Evolutionary conservation across 192 early-diverging fungal genomes (phyloP), one percentile per base, ranked within the genome.

Genomic region (Coemansia sp.): DNA sequence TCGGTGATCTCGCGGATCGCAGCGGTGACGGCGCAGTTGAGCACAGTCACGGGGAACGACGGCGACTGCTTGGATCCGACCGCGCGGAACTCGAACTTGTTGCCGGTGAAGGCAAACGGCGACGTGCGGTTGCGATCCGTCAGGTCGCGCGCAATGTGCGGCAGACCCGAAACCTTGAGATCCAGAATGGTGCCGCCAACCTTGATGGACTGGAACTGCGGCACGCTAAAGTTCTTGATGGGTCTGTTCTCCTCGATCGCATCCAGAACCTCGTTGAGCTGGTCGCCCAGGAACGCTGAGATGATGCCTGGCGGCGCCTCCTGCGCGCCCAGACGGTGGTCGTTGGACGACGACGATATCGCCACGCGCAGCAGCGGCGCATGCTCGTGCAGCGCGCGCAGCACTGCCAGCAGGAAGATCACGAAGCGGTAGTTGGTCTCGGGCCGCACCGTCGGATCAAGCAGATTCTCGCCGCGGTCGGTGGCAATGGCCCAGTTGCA

Each of bases 51-150:
- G 15, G 97, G 95, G 91, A 97, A 98, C 43, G 97, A 94, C 37
- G 94, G 93, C 19, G 94, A 96, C 85, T 97, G 95, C 87, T 96
- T 96, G 69, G 97, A 96, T 48, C 97, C 97, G 37, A 98, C 95
- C 48, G 97, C 95, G 83, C 95, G 93, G 95, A 97, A 99, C 88
- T 99, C 97, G 70, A 99, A 99, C 89, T 99, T 99, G 92, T 99
- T 99, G 47, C 97, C 97, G 65, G 97, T 99, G 81, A 99, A 99
- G 61, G 97, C 97, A 65, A 99, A 98, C 44, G 97, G 96, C 60
- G 95, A 98, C 39, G 97, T 99, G 75, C 96, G 93, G 91, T 99
- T 99, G 85, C 97, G 94, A 85, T 99, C 97, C 18, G 97, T 99
- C 75, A 99, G 83, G 84, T 99, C 97, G 76, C 97, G 94, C 18